A percentile compares a stretch with the other conserved stretches of the same genome.
These are phyloP conservation scores for Piloderma croceum DNA, from an alignment of 768 basidiomycete genomes.

Conservation along the genomic window DNA sequence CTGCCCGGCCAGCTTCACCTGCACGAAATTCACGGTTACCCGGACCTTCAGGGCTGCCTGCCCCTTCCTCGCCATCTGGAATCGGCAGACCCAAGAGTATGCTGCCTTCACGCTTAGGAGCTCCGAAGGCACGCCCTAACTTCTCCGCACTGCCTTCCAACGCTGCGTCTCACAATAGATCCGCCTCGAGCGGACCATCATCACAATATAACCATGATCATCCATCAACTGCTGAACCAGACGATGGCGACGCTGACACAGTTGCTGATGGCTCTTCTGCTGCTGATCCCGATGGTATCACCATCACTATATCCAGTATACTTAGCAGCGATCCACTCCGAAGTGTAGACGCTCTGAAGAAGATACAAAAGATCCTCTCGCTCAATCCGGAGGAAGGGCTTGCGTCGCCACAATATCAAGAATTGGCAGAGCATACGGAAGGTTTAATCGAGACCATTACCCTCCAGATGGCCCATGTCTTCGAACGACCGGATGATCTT, in stretches of 20 bases:
- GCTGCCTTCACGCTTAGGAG: conserved; percentile 69
- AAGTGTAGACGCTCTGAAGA: conserved; percentile 92
- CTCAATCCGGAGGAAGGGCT: conserved; percentile 69
- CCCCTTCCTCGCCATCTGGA: conserved; percentile 31
- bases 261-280: no score
- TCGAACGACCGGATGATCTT: conserved; percentile 74
- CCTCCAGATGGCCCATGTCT: conserved; percentile 86
- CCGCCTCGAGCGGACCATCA: background rate
- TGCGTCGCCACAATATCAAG: conserved; percentile 63
- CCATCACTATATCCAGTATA: conserved; percentile 81
- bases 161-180: background rate
- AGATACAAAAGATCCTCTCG: conserved; percentile 81
- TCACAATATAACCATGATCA: background rate
- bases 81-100: conserved; percentile 58
- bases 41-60: conserved; percentile 25
- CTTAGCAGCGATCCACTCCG: conserved; percentile 79
- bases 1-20: conserved; percentile 46
- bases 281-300: conserved; percentile 48
- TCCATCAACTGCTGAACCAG: background rate
- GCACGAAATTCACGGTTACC: conserved; percentile 42
- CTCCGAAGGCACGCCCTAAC: conserved; percentile 48
- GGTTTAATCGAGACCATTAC: conserved; percentile 88
- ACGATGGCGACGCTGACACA: conserved; percentile 3
- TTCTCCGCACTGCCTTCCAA: no score
- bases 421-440: conserved; percentile 73